Conservation (phyloP, 2,329 filamentous ascomycete species). For the Cladosporium cucumerinum region DNA sequence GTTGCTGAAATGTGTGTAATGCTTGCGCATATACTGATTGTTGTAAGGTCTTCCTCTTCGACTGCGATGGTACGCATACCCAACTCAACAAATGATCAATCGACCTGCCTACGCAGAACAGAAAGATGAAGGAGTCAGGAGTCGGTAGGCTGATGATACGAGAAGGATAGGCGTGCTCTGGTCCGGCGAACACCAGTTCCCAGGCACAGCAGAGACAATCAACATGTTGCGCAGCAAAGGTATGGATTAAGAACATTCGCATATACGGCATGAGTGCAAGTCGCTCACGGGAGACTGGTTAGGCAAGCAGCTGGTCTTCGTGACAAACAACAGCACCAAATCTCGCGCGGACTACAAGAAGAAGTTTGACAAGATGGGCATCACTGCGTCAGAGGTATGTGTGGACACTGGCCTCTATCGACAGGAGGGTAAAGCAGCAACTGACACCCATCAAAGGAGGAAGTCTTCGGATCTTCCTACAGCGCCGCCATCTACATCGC, state of each 20-base stretch:
- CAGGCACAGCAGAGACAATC: slow-evolving; percentile 79
- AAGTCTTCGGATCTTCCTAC: slow-evolving; percentile 95
- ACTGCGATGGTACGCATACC: slow-evolving; percentile 76
- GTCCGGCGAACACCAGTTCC: slow-evolving; percentile 89
- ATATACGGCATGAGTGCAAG: not conserved
- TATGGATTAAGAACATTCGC: slow-evolving; percentile 35
- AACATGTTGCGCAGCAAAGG: slow-evolving; percentile 78
- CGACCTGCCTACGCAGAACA: not conserved
- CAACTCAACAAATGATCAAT: not conserved
- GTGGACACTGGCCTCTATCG: too few relatives aligned
- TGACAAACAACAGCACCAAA: slow-evolving; percentile 99
- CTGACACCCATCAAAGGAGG: slow-evolving; percentile 55
- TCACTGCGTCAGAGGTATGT: slow-evolving; percentile 64
- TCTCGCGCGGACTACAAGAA: slow-evolving; percentile 88
- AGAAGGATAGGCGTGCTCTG: slow-evolving; percentile 78
- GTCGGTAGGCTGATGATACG: slow-evolving; percentile 36
- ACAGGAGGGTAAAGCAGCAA: too few relatives aligned
- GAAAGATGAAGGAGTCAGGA: not conserved
- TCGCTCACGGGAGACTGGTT: not conserved
- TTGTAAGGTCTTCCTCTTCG: slow-evolving; percentile 81
- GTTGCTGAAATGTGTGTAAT: slow-evolving; percentile 37
- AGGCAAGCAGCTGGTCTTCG: slow-evolving; percentile 93
- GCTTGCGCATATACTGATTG: slow-evolving; percentile 12
- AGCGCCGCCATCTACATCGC: slow-evolving; percentile 94
- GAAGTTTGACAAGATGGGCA: slow-evolving; percentile 79